Conservation (phyloP, 208 protist genomes). For the Trypanosoma lewisi region DNA sequence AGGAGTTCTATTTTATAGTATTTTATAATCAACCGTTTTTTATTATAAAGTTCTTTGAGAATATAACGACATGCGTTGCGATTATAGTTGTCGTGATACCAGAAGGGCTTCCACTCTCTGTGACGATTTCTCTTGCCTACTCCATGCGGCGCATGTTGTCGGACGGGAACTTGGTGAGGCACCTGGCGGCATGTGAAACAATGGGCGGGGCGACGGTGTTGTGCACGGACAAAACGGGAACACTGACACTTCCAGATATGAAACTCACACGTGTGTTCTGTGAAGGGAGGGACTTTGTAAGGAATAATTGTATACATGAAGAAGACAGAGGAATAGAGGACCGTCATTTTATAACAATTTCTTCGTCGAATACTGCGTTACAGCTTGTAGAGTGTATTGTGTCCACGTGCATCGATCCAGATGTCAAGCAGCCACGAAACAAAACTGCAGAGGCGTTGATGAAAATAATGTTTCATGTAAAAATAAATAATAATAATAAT, state of each 20-base stretch:
- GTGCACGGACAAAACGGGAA: slow-evolving; percentile 95
- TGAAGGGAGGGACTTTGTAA: slow-evolving; percentile 19
- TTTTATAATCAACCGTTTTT: slow-evolving; percentile 39
- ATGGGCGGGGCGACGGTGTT: slow-evolving; percentile 95
- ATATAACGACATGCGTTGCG: slow-evolving; percentile 90
- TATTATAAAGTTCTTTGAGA: slow-evolving; percentile 81
- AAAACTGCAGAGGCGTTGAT: slow-evolving; percentile 75
- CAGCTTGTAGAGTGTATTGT: slow-evolving; percentile 65
- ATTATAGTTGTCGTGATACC: slow-evolving; percentile 98
- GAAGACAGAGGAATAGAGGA: too few species aligned
- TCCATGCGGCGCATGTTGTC: slow-evolving; percentile 94
- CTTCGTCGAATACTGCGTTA: slow-evolving; percentile 31
- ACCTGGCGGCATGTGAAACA: slow-evolving; percentile 95
- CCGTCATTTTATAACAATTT: slow-evolving; percentile 22
- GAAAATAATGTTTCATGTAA: slow-evolving; percentile 24
- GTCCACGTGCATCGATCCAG: slow-evolving; percentile 56
- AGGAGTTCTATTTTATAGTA: slow-evolving; percentile 54
- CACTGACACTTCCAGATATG: slow-evolving; percentile 93
- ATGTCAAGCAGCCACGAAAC: slow-evolving; percentile 50
- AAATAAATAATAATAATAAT: too few species aligned
- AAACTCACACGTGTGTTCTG: slow-evolving; percentile 66
- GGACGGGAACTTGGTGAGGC: slow-evolving; percentile 94
- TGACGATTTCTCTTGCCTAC: slow-evolving; percentile 97
- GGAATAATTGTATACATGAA: too few species aligned
- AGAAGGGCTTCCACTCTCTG: slow-evolving; percentile 96